These are phyloP conservation scores for Amauroascus niger DNA, from an alignment of 2,329 filamentous ascomycete species.

Conservation along the genomic window DNA sequence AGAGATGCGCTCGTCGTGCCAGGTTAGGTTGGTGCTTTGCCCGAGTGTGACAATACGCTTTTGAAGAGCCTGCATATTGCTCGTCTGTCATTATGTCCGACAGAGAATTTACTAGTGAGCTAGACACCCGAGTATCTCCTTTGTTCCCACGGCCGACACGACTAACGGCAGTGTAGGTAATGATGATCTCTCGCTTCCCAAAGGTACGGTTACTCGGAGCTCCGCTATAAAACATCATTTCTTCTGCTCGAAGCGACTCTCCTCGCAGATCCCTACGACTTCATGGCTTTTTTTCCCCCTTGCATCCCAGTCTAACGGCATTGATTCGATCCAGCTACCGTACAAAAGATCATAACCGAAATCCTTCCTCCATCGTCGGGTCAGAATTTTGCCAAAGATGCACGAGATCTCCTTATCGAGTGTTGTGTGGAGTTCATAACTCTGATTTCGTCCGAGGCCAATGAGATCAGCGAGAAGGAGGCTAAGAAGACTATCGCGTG, in stretches of 20 bases:
- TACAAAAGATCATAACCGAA: constrained; percentile 81
- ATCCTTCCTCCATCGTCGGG: constrained; percentile 71
- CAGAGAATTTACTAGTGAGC: constrained; percentile 14
- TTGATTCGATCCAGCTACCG: constrained; percentile 44
- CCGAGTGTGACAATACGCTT: neutral
- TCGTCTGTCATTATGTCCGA: constrained; percentile 12
- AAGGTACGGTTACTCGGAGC: constrained; percentile 34
- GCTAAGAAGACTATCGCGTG: constrained; percentile 98
- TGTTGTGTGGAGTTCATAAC: constrained; percentile 99
- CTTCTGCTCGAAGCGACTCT: neutral
- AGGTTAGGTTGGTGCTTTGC: neutral
- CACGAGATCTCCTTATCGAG: constrained; percentile 89
- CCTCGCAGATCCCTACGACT: no score
- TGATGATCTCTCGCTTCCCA: constrained; percentile 52
- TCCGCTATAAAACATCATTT: neutral
- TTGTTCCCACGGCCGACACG: neutral
- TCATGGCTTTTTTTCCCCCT: neutral
- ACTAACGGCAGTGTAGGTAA: constrained; percentile 32
- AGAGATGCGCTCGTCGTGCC: neutral
- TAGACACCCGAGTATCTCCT: neutral
- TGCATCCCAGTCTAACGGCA: neutral
- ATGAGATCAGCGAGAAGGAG: constrained; percentile 97
- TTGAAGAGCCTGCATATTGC: neutral
- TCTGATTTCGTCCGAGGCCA: constrained; percentile 94
- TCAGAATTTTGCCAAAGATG: constrained; percentile 86